These are phyloP conservation scores for Populus deltoides DNA, from an alignment of 345 rosid genomes.

Conservation along the genomic window DNA sequence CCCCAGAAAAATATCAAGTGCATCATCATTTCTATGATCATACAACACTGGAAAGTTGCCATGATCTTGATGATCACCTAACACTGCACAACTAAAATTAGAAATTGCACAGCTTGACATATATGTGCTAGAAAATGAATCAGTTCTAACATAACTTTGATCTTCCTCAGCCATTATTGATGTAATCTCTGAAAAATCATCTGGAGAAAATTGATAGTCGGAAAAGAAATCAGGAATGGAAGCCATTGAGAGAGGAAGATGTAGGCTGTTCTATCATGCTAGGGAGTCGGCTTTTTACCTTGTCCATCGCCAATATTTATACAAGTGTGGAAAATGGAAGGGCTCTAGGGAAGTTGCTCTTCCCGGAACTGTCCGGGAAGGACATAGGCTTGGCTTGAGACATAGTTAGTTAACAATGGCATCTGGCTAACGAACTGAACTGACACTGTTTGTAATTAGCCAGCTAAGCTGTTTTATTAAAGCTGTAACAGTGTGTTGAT, in stretches of 20 bases:
- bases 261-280: neutral
- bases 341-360: conserved; percentile 10
- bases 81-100: conserved; percentile 1
- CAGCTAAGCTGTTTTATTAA: neutral
- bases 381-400: neutral
- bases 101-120: neutral
- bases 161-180: conserved; percentile 17
- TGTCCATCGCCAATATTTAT: neutral
- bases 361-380: conserved; percentile 7
- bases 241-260: conserved; percentile 33
- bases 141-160: neutral
- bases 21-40: neutral
- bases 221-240: conserved; percentile 42
- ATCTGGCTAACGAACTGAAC: neutral
- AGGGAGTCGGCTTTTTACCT: neutral
- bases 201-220: conserved; percentile 35
- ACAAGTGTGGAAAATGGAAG: neutral
- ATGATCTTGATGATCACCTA: conserved; percentile 11
- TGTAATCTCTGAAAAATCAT: conserved; percentile 35
- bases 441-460: neutral
- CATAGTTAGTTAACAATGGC: neutral
- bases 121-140: conserved; percentile 3
- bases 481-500: too few species aligned
- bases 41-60: neutral
- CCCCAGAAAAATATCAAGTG: conserved; percentile 10